Evolutionary conservation across 2,329 filamentous ascomycete species (phyloP), one percentile per base, ranked within the genome.

Genomic region (Fusarium sp.): DNA sequence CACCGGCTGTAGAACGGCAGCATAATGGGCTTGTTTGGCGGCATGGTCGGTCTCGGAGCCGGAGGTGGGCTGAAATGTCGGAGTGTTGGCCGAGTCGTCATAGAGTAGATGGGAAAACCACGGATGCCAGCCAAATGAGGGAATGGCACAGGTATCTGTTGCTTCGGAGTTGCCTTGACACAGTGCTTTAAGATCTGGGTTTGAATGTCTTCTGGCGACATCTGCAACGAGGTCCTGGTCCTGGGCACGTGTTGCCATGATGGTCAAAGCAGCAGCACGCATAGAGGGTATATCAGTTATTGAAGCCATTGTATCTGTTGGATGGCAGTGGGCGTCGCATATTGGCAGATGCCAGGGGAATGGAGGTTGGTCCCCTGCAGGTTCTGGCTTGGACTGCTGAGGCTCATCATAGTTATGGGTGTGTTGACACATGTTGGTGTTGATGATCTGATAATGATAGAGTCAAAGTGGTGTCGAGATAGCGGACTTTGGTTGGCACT

Each of bases 91-190:
- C 25, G 78, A 80, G 79, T 93, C 90, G 76, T 91, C 87, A 77
- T 90, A 94, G 75, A 96, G 86, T 72, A 93, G 90, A 79, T 95
- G 86, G 2, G 93, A 92, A 80, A 95, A 95, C 93, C 93, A 96
- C 2, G 93, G 93, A 79, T 96, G 93, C 92, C 93, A 95, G 25
- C 93, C 93, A 81, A 95, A 95, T n/a, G 90, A 90, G 0, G 93
- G 92, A 7, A 95, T 76, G 56, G 86, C 75, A 27, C 41, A 58
- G 13, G 62, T 44, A 4, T 46, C 18, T 12, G 39, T 2, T 31
- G 50, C 10, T 14, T 22, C 35, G 3, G 57, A 41, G 15, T 18
- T 68, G 4, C 35, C 29, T 25, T 44, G 27, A 3, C 55, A 27
- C 20, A 41, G 45, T 20, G 52, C 46, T 27, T 52, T 52, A 53